These are phyloP conservation scores for Syzygium grande DNA, from an alignment of 345 rosid species.

Conservation along the genomic window DNA sequence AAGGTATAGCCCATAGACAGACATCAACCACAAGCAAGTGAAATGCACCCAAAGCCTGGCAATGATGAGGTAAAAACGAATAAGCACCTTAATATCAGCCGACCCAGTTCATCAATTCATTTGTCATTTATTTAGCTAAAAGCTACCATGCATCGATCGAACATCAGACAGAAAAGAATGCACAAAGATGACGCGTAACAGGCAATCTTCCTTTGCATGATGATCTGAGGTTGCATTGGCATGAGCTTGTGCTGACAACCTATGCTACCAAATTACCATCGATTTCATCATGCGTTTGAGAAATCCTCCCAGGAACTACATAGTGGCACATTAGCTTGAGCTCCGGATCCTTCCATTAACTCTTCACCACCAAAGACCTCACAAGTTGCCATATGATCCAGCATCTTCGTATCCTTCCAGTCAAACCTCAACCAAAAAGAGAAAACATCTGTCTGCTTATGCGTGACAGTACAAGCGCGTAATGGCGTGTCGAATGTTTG, in stretches of 20 bases:
- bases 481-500: neutral
- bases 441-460: neutral
- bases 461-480: neutral
- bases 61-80: neutral
- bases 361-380: neutral
- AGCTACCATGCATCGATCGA: neutral
- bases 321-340: neutral
- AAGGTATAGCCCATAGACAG: constrained; percentile 61
- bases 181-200: neutral
- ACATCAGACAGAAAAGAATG: neutral
- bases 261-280: neutral
- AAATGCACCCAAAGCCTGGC: constrained; percentile 94
- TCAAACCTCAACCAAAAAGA: neutral
- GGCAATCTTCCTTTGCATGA: neutral
- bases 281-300: neutral
- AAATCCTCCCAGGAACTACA: neutral
- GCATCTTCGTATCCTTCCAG: neutral
- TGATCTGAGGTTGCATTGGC: neutral
- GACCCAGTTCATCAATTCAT: neutral
- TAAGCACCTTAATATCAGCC: neutral
- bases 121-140: neutral
- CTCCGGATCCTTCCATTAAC: neutral
- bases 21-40: constrained; percentile 68
- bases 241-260: neutral
- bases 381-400: neutral